phyloP scores from a whole-genome alignment of 768 basidiomycete genomes.

The Mrakia blollopis region DNA sequence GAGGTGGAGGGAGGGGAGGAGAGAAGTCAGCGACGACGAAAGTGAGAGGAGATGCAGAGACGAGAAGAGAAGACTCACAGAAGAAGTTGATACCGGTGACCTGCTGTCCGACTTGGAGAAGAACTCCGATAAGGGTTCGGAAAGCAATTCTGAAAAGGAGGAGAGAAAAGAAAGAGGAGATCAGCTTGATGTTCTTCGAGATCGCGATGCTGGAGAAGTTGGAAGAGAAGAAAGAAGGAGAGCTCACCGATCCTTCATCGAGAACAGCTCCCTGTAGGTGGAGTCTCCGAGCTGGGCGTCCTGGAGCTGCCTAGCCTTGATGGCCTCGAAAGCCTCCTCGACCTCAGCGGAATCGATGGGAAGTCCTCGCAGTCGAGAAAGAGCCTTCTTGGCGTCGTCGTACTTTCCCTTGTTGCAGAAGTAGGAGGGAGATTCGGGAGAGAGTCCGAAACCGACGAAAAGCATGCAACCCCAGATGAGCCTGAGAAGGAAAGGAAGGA shows the following conservation, averaged over 20 bases:
- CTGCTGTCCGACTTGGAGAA: slow-evolving; percentile 32
- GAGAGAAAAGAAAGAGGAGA: background rate
- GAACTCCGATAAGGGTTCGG: slow-evolving; percentile 26
- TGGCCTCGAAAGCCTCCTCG: slow-evolving; percentile 26
- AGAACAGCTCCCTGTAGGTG: slow-evolving; percentile 32
- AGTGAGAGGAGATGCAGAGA: background rate
- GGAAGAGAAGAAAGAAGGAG: too few relatives aligned
- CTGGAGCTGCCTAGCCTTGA: slow-evolving; percentile 23
- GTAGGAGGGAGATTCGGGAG: slow-evolving; percentile 33
- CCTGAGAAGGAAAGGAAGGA: background rate
- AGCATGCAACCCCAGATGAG: slow-evolving; percentile 29
- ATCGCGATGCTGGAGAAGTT: background rate
- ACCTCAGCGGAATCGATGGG: background rate
- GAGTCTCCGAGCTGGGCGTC: slow-evolving; percentile 27
- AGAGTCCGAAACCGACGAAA: slow-evolving; percentile 29
- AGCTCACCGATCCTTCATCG: slow-evolving; percentile 14
- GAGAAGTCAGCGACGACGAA: background rate
- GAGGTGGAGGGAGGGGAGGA: slow-evolving; percentile 18
- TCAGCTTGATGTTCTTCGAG: too few relatives aligned
- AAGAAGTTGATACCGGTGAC: slow-evolving; percentile 10
- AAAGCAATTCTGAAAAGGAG: slow-evolving; percentile 23
- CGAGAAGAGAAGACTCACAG: background rate
- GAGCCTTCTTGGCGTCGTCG: slow-evolving; percentile 26
- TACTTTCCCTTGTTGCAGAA: slow-evolving; percentile 25
- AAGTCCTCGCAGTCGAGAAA: slow-evolving; percentile 30